Evolutionary conservation across 2,329 filamentous ascomycete genomes (phyloP).

Genomic region (Tolypocladium cylindrosporum): DNA sequence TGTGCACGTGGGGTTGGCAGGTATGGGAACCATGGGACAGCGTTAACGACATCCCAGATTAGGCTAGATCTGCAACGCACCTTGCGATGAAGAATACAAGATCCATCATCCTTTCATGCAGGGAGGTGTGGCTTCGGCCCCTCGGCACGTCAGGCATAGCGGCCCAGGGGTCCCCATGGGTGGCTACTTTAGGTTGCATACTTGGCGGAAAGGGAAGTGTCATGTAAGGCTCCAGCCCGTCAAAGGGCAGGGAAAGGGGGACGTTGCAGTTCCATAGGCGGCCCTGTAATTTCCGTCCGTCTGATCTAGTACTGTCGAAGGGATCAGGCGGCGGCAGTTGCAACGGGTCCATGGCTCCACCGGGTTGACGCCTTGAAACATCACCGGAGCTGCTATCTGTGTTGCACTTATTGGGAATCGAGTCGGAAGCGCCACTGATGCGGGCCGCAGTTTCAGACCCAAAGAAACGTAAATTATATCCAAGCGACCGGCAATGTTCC

Average conservation of each 20-base stretch:
- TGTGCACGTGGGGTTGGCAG: background rate
- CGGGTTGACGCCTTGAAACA: background rate
- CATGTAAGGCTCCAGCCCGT: too few relatives aligned
- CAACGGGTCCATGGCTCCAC: background rate
- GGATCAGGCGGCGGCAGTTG: background rate
- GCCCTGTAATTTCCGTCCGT: background rate
- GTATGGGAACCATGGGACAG: background rate
- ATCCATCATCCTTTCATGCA: background rate
- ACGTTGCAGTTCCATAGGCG: background rate
- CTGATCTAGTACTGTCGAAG: background rate
- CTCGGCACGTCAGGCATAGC: background rate
- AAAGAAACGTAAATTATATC: too few relatives aligned
- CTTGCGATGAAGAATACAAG: background rate
- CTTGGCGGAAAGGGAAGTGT: background rate
- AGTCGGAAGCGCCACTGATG: background rate
- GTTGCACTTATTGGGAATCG: background rate
- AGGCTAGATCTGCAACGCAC: background rate
- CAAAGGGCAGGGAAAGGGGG: background rate
- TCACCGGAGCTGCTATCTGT: too few relatives aligned
- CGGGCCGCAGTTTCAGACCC: background rate
- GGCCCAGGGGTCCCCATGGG: too few relatives aligned
- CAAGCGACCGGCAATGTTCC: background rate
- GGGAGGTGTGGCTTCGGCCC: background rate
- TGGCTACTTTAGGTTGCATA: background rate
- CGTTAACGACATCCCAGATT: background rate